Base-by-base conservation (phyloP, 805 yeast species). In the Danielia reshetovae region DNA sequence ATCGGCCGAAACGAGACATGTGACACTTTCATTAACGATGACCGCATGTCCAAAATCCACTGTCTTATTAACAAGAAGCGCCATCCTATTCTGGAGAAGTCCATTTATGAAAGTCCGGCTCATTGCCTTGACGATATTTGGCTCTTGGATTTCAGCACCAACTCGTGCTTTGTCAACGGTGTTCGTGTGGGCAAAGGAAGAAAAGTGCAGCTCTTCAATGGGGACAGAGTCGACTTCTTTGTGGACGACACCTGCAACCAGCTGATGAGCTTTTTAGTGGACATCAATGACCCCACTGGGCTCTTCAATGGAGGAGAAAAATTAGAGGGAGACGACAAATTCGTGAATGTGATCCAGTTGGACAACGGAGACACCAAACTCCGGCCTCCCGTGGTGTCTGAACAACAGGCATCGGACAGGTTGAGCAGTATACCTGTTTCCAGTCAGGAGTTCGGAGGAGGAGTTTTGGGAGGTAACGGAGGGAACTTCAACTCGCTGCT, bases 11-110 rank as follows among this genome's bases (percentile, higher is more conserved):
- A 75, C 15, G 75, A 70, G 14, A 74, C 70, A 3, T 74, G 85
- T 40, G 79, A 84, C 51, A 70, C 75, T 22, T 66, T 65, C 27
- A 74, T 85, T 12, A 64, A 73, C 21, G 96, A 89, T 46, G 82
- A 73, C 46, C 62, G 96, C 29, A 72, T 90, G 48, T 89, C 97
- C 2, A 85, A 87, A 44, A 68, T 81, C 1, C 97, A 93, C 58
- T 88, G 96, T 56, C 62, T 79, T 19, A 65, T 90, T 10, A 49
- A 69, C 35, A 77, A 77, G 49, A 73, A 77, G 39, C 66, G 87
- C 38, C 86, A 81, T 51, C 79, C 79, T 0, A 72, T 77, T 3
- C 45, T 49, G 7, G 63, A 67, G 19, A 67, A 77, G 21, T 54
- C 62, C 5, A 69, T 80, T 4, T 75, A 65, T 51, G 86, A 80